Evolutionary conservation across 1,139 yeast species (phyloP).

Genomic region (Pichia inconspicua): DNA sequence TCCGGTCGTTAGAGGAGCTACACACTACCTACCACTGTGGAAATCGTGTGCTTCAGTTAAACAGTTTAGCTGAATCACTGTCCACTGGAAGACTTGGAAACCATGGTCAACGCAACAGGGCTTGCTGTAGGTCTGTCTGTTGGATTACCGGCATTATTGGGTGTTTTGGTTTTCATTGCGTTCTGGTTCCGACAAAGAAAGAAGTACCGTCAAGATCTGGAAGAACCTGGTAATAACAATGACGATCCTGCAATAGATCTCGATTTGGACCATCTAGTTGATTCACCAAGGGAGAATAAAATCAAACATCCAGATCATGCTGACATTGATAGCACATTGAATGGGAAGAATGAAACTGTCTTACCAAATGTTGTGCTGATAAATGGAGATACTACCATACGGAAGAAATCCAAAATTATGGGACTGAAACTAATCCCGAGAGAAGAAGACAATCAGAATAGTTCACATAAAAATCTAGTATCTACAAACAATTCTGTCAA

Average conservation of each 20-base stretch:
- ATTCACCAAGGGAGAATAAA: slow-evolving; percentile 7
- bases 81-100: background rate
- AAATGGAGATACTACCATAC: slow-evolving; percentile 13
- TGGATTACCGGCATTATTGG: slow-evolving; percentile 37
- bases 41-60: too few relatives aligned
- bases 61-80: background rate
- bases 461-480: background rate
- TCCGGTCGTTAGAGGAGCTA: too few relatives aligned
- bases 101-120: slow-evolving; percentile 26
- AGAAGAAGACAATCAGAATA: slow-evolving; percentile 2
- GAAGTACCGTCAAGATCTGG: slow-evolving; percentile 31
- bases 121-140: slow-evolving; percentile 45
- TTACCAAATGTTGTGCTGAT: slow-evolving; percentile 9
- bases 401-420: slow-evolving; percentile 22
- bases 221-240: slow-evolving; percentile 20
- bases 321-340: background rate
- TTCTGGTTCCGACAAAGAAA: slow-evolving; percentile 33
- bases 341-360: background rate
- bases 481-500: background rate
- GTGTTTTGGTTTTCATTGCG: slow-evolving; percentile 25
- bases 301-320: background rate
- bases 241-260: slow-evolving; percentile 20
- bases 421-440: slow-evolving; percentile 17
- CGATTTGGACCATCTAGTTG: slow-evolving; percentile 22
- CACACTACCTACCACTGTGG: too few relatives aligned